A percentile compares a stretch with the other conserved stretches of the same genome.
These are phyloP conservation scores for Arthrobotrys conoides DNA, from an alignment of 2,329 filamentous ascomycete species.

Conservation along the genomic window DNA sequence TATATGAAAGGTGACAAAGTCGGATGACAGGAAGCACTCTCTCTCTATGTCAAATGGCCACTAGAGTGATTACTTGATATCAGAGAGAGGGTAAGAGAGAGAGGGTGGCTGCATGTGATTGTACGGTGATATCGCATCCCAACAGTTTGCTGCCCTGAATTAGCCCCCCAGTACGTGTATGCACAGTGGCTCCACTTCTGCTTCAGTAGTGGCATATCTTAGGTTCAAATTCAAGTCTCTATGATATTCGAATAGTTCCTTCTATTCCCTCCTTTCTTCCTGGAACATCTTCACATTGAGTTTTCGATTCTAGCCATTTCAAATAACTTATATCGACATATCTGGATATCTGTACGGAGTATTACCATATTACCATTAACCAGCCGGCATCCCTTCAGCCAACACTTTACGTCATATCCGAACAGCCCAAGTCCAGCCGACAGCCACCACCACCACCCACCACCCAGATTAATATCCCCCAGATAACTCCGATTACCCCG, in stretches of 20 bases:
- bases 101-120: constrained; percentile 27
- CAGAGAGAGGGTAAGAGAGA: neutral
- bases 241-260: no score
- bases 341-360: no score
- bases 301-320: no score
- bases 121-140: constrained; percentile 25
- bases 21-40: constrained; percentile 11
- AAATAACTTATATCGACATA: no score
- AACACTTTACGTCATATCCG: constrained; percentile 30
- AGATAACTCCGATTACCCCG: neutral
- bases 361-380: no score
- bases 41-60: neutral
- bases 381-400: neutral
- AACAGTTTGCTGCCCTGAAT: neutral
- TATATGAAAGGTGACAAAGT: constrained; percentile 14
- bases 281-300: no score
- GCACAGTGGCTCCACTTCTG: constrained; percentile 12
- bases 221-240: no score
- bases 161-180: no score
- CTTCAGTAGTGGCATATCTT: no score
- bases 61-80: neutral
- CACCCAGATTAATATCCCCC: neutral
- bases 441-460: neutral
- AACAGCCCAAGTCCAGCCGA: constrained; percentile 23
- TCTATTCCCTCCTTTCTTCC: neutral